Evolutionary conservation across 2,329 filamentous ascomycete species (phyloP), one percentile per base, ranked within the genome.

Genomic region (Phialocephala subalpina): DNA sequence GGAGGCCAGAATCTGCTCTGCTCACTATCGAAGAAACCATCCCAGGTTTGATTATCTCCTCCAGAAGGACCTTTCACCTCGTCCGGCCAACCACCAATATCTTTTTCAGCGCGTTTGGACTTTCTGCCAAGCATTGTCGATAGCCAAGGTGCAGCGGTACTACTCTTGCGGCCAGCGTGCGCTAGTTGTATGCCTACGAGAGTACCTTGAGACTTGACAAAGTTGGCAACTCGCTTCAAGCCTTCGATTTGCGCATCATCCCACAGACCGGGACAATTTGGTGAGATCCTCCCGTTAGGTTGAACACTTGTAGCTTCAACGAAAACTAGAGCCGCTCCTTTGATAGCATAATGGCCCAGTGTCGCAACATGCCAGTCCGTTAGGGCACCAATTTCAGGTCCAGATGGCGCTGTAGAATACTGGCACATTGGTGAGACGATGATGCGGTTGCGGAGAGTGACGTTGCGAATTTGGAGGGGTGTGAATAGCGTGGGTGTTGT

Each of bases 181-280:
- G 79, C 88, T 14, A 91, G 79, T 76, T 90, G 91, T 62, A 93
- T 87, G 52, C 83, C 90, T 64, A 92, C 88, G 58, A 88, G 84
- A 73, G 90, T 87, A 72, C 80, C 82, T 63, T 84, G 82, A 20
- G 63, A 66, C 72, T 84, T 82, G 0, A 80, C 80, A 65, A 82
- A 82, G 27, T 79, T 73, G 3, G 75, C 74, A 52, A 77, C 68
- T 25, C 74, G 70, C 45, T 69, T 73, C 18, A 80, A 67, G 0
- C 74, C 73, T 36, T 69, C 69, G 62, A 78, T 73, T 47, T 79
- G 77, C 2, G 63, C 67, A 62, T 78, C 78, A 45, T 72, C 58
- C 75, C 76, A 78, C 49, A 78, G 66, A 20, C 63, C 71, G 1
- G 66, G 62, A 49, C 69, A 67, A 35, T 73, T 36, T 2, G 74